Evolutionary conservation across 768 basidiomycete genomes (phyloP).

Genomic region (Lactarius pseudohatsudake): DNA sequence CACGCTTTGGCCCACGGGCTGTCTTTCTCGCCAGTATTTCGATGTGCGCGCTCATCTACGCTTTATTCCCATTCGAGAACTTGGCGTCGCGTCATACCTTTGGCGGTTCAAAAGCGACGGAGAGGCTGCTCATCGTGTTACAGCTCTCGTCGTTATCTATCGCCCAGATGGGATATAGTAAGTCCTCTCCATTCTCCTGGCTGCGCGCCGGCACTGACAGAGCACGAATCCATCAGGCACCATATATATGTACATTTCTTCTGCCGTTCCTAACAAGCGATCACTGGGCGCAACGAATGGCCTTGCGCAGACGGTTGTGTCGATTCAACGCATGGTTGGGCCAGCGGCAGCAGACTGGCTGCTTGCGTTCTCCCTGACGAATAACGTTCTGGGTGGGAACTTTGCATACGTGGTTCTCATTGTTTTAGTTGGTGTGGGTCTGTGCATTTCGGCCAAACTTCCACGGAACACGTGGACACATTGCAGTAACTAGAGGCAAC

Average conservation of each 20-base stretch:
- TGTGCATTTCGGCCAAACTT: neutral
- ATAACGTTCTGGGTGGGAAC: slow-evolving; percentile 28
- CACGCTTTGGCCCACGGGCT: slow-evolving; percentile 38
- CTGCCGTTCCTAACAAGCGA: slow-evolving; percentile 59
- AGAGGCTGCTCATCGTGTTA: neutral
- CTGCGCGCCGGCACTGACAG: neutral
- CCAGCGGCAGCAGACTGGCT: slow-evolving; percentile 59
- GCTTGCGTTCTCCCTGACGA: slow-evolving; percentile 58
- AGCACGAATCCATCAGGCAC: slow-evolving; percentile 43
- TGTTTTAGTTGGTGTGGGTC: neutral
- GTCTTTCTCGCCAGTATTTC: slow-evolving; percentile 32
- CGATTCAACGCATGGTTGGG: slow-evolving; percentile 45
- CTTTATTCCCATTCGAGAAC: slow-evolving; percentile 33
- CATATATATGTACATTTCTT: slow-evolving; percentile 65
- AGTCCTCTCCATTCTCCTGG: neutral
- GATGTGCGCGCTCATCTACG: slow-evolving; percentile 31
- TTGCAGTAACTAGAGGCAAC: neutral
- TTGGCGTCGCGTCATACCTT: neutral
- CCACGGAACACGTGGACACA: neutral
- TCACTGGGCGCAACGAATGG: slow-evolving; percentile 70
- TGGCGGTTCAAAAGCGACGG: neutral
- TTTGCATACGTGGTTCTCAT: slow-evolving; percentile 5
- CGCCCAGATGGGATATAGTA: slow-evolving; percentile 1
- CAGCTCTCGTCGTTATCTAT: neutral
- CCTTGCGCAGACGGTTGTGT: slow-evolving; percentile 38